These are phyloP conservation scores for Lasiosphaeria hispida DNA, from an alignment of 495 filamentous ascomycete species.

Conservation along the genomic window DNA sequence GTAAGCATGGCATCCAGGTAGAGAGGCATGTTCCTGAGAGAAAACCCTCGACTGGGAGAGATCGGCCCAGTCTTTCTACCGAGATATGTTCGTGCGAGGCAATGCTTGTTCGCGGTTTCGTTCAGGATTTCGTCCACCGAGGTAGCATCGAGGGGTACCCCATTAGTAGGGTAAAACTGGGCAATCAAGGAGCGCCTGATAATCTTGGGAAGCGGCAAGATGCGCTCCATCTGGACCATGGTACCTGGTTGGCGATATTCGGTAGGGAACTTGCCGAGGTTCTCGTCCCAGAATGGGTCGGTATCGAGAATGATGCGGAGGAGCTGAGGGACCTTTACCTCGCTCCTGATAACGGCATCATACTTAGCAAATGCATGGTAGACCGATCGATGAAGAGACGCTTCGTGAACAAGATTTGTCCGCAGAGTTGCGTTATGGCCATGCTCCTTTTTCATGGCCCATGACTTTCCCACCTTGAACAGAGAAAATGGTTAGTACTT, in stretches of 20 bases:
- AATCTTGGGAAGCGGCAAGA: slow-evolving; percentile 28
- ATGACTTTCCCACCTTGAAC: slow-evolving; percentile 3
- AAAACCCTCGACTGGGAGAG: slow-evolving; percentile 6
- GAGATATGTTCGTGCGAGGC: slow-evolving; percentile 18
- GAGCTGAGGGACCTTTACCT: slow-evolving; percentile 18
- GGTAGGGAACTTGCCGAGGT: slow-evolving; percentile 14
- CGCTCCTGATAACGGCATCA: slow-evolving; percentile 12
- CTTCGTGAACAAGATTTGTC: slow-evolving; percentile 12
- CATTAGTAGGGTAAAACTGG: slow-evolving; percentile 20
- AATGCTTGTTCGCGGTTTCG: slow-evolving; percentile 28
- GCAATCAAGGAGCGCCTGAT: slow-evolving; percentile 17
- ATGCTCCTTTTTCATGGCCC: slow-evolving; percentile 3
- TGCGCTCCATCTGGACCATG: slow-evolving; percentile 26
- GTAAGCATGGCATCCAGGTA: slow-evolving; percentile 18
- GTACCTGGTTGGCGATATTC: slow-evolving; percentile 9
- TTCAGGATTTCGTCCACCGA: slow-evolving; percentile 18
- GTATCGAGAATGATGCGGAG: slow-evolving; percentile 1
- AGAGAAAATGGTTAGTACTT: slow-evolving; percentile 5
- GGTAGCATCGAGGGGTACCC: slow-evolving; percentile 3
- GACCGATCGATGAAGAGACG: slow-evolving; percentile 11
- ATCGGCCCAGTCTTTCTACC: slow-evolving; percentile 6
- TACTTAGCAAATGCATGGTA: slow-evolving; percentile 10
- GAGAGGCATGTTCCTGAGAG: slow-evolving; percentile 29
- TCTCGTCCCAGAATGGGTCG: slow-evolving; percentile 14
- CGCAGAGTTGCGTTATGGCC: slow-evolving; percentile 3